Base-by-base conservation (phyloP, 1,139 yeast genomes). In the Williopsis jadinii region DNA sequence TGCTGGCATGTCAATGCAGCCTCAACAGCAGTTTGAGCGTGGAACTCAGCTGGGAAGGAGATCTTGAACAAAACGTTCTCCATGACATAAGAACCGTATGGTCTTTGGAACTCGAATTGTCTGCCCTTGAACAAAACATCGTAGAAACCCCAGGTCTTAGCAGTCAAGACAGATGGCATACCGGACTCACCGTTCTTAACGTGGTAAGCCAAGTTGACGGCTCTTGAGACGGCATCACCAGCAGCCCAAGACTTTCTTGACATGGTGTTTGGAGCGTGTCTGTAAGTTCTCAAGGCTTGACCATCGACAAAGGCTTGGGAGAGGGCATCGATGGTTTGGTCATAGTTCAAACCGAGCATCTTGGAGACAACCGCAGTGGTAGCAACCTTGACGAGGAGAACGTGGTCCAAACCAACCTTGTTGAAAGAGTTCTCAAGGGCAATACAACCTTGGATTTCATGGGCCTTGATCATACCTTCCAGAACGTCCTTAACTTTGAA, bases 161-260 rank as follows among this genome's bases (percentile, higher is more conserved):
- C 80, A 24, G 79, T 70, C 44, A 75, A 58, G 2, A 71, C 75
- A 3, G 79, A 72, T 19, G 81, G 81, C 65, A 76, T 70, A 19
- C 80, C 81, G 29, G 71, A 62, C 53, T 70, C 72, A 28, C 80
- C 80, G 42, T 68, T 63, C 56, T 71, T 69, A 35, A 75, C 80
- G 46, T 71, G 63, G 42, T 70, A 66, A 11, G 71, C 79, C 46
- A 76, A 55, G 56, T 75, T 73, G 27, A 76, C 80, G 13, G 80
- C 82, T 46, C 80, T 66, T n/a, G 77, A 66, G 39, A 71, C 71
- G 11, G 81, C 81, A 50, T 76, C 81, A 46, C 81, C 82, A 11
- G 82, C 82, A 31, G 82, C 82, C 82, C 82, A 76, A 1, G 80
- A 75, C 61, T 76, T 76, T 55, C 81, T 67, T 10, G 78, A 70